A percentile compares a stretch with the other conserved stretches of the same genome.
Conservation (phyloP, 176 grass and related monocot genomes). For the Triticum dicoccoides region DNA sequence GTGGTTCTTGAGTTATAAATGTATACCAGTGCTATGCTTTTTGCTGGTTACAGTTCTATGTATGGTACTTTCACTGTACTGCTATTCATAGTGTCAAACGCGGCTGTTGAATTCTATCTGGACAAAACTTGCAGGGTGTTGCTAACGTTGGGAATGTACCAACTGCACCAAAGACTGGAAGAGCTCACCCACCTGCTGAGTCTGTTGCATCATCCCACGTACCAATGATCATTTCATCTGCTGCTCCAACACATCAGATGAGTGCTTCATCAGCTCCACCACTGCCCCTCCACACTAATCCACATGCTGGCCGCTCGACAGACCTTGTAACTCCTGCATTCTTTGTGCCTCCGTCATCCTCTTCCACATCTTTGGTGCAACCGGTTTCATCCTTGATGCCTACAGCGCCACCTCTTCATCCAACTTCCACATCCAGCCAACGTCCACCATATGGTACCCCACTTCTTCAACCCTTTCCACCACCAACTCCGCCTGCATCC, state of each 20-base stretch:
- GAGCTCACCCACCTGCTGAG: slow-evolving; percentile 20
- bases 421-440: slow-evolving; percentile 32
- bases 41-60: neutral
- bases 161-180: slow-evolving; percentile 37
- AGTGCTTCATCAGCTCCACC: slow-evolving; percentile 48
- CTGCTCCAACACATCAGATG: slow-evolving; percentile 40
- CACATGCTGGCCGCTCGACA: slow-evolving; percentile 24
- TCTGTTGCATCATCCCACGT: slow-evolving; percentile 40
- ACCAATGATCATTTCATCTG: slow-evolving; percentile 25
- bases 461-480: slow-evolving; percentile 70
- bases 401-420: slow-evolving; percentile 40
- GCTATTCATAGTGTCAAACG: neutral
- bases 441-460: slow-evolving; percentile 49
- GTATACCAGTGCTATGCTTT: slow-evolving; percentile 11
- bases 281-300: slow-evolving; percentile 36
- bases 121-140: slow-evolving; percentile 40
- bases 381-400: slow-evolving; percentile 36
- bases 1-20: neutral
- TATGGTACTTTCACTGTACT: neutral
- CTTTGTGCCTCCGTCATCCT: slow-evolving; percentile 47
- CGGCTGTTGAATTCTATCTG: slow-evolving; percentile 19
- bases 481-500: slow-evolving; percentile 58
- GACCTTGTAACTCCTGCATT: slow-evolving; percentile 75
- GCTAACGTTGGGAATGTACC: slow-evolving; percentile 46
- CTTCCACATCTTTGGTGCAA: slow-evolving; percentile 41